Evolutionary conservation across 306 rosid species (phyloP), one percentile per base, ranked within the genome.

Genomic region (Malus fusca): DNA sequence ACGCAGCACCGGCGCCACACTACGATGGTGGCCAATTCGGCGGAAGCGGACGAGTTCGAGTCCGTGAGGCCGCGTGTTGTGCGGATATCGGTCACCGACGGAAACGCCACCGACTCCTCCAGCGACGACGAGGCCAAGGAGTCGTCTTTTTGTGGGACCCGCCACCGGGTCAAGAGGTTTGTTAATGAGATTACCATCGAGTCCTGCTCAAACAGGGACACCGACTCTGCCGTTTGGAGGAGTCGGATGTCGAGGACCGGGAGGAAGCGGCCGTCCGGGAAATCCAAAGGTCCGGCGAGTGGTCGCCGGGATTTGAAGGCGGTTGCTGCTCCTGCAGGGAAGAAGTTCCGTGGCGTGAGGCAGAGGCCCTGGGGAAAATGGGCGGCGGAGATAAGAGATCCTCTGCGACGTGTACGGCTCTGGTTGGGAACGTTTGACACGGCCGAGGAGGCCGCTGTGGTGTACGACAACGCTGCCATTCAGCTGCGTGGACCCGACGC

Each of bases 311-410:
- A 17, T 25, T 15, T 67, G 77, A 88, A 77, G 70, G 61, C 82
- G 0, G 43, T 64, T 0, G 2, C 79, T 4, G 4, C 42, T 33
- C 46, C 70, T 0, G 10, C 78, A 4, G 93, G 79, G 12, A 87
- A 81, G 81, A 95, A 95, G 85, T 95, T 85, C 79, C 83, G 99
- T 0, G 99, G 99, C 26, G 99, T 95, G 58, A 87, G 99, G 15
- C 99, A 95, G 76, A 79, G 99, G 76, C 99, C 99, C 1, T 95
- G 99, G 99, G 99, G 99, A 2, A 95, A 95, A 90, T 95, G 99
- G 99, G 99, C 98, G 6, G 99, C 99, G 5, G 99, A 95, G 82
- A 95, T 95, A 71, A 86, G 99, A 73, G 99, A 95, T 77, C 99
- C 99, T 0, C 68, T 87, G 26, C 78, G 96, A 48, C 93, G 99